phyloP scores from a whole-genome alignment of 1,284 basidiomycete genomes.

The Puccinia polysora region DNA sequence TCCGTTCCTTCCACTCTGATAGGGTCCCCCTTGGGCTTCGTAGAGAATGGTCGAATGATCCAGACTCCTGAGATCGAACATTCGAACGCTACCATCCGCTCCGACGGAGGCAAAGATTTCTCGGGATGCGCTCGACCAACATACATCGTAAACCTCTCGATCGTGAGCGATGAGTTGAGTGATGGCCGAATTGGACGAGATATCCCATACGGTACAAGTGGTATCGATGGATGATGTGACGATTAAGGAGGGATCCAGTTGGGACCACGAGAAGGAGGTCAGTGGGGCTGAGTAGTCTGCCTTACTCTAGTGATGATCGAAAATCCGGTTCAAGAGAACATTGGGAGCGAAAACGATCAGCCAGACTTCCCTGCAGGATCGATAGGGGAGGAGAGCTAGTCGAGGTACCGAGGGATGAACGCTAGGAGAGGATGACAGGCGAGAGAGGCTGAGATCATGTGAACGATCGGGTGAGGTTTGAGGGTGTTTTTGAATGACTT shows the following conservation, averaged over 20 bases:
- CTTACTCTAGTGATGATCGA: constrained; percentile 63
- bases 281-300: constrained; percentile 78
- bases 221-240: constrained; percentile 78
- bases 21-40: constrained; percentile 71
- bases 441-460: background rate
- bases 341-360: too few relatives aligned
- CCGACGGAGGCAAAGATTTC: constrained; percentile 99
- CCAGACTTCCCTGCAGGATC: too few relatives aligned
- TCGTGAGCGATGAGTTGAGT: constrained; percentile 96
- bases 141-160: constrained; percentile 89
- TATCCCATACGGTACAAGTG: constrained; percentile 67
- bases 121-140: constrained; percentile 95
- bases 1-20: constrained; percentile 54
- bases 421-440: constrained; percentile 14
- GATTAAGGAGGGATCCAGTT: constrained; percentile 84
- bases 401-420: too few relatives aligned
- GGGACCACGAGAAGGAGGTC: constrained; percentile 95
- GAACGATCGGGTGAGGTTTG: too few relatives aligned
- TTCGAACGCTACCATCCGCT: constrained; percentile 90
- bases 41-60: constrained; percentile 99
- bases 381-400: too few relatives aligned
- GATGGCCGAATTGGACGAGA: constrained; percentile 88
- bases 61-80: constrained; percentile 89
- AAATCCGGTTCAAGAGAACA: background rate
- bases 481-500: too few relatives aligned